phyloP scores from a whole-genome alignment of 768 basidiomycete genomes.

The Boletus huronensis region DNA sequence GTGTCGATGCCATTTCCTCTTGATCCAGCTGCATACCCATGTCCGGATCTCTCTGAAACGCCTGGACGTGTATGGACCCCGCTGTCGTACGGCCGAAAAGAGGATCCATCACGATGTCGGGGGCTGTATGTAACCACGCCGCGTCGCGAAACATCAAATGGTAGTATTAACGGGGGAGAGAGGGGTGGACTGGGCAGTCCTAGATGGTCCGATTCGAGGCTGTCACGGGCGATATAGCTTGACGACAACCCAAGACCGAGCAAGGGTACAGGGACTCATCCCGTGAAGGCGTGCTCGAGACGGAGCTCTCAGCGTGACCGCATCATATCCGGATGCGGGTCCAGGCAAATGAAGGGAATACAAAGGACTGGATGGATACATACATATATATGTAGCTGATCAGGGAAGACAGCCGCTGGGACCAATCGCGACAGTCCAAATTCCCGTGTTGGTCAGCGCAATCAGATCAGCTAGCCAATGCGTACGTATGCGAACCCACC shows the following conservation, averaged over 20 bases:
- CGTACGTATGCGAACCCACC: not conserved
- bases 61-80: not conserved
- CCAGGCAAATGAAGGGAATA: not conserved
- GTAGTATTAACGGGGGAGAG: not conserved
- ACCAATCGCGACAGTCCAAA: not conserved
- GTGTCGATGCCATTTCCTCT: not conserved
- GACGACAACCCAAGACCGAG: not conserved
- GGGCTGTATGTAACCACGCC: not conserved
- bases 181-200: not conserved
- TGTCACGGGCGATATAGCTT: not conserved
- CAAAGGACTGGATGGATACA: not conserved
- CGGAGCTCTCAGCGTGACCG: too few species aligned
- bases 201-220: not conserved
- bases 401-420: not conserved
- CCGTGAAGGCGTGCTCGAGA: not conserved
- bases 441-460: not conserved
- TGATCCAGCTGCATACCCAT: not conserved
- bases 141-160: not conserved
- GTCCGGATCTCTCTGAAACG: not conserved
- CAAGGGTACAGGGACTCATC: not conserved
- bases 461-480: not conserved
- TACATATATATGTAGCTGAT: too few species aligned
- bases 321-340: not conserved
- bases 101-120: not conserved
- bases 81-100: not conserved